Conservation (phyloP, 2,329 filamentous ascomycete genomes). For the Pseudopyrenochaeta lycopersici region DNA sequence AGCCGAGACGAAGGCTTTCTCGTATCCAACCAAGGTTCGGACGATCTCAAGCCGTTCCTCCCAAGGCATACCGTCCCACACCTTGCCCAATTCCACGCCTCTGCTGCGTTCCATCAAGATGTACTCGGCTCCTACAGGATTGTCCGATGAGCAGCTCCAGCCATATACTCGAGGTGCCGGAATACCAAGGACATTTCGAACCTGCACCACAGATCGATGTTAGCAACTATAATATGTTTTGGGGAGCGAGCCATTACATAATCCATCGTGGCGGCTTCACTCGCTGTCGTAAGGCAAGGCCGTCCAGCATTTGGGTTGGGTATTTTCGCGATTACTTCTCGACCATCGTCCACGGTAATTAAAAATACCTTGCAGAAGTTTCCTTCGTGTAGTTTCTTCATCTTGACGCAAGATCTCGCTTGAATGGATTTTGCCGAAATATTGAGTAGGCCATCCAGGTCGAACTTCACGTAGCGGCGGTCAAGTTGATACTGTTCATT, state of each 20-base stretch:
- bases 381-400: conserved; percentile 49
- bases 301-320: conserved; percentile 44
- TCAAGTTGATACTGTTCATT: conserved; percentile 25
- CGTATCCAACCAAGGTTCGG: conserved; percentile 18
- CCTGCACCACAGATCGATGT: conserved; percentile 24
- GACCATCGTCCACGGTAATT: conserved; percentile 38
- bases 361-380: conserved; percentile 52
- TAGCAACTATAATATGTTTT: conserved; percentile 30
- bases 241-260: conserved; percentile 36
- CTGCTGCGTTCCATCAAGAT: conserved; percentile 21
- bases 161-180: conserved; percentile 41
- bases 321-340: conserved; percentile 40
- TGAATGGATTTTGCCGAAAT: conserved; percentile 21
- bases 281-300: conserved; percentile 42
- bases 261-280: conserved; percentile 47
- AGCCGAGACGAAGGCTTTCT: conserved; percentile 20
- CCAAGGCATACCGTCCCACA: conserved; percentile 20
- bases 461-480: conserved; percentile 22
- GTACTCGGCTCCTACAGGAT: conserved; percentile 37
- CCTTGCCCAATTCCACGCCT: conserved; percentile 21
- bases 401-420: conserved; percentile 21
- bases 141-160: conserved; percentile 35
- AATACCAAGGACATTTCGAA: conserved; percentile 36
- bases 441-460: conserved; percentile 21
- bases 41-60: conserved; percentile 20